Conservation (phyloP, 2,329 filamentous ascomycete species). For the Xylariaceae sp. region DNA sequence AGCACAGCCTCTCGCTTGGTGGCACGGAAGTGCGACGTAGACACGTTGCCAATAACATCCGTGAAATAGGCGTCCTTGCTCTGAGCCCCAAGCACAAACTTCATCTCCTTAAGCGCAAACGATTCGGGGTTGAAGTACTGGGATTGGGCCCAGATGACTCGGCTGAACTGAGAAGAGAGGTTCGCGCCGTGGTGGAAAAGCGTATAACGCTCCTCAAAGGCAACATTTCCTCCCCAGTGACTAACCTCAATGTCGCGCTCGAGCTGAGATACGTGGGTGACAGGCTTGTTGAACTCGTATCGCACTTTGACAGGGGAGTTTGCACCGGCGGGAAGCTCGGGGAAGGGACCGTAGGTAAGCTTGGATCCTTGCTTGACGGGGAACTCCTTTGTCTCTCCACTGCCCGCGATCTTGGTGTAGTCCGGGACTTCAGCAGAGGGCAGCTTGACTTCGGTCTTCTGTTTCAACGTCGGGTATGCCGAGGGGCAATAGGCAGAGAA, state of each 20-base stretch:
- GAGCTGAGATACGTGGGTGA: constrained; percentile 71
- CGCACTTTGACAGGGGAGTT: constrained; percentile 69
- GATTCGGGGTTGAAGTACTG: constrained; percentile 72
- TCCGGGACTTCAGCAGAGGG: constrained; percentile 73
- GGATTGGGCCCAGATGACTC: constrained; percentile 68
- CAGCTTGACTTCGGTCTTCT: constrained; percentile 96
- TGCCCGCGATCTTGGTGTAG: constrained; percentile 68
- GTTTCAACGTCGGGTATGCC: constrained; percentile 79
- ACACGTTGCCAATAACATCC: constrained; percentile 95
- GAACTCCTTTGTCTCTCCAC: constrained; percentile 54
- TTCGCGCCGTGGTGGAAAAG: constrained; percentile 82
- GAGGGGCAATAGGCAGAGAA: constrained; percentile 84
- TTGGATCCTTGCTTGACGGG: constrained; percentile 80
- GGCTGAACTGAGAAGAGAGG: constrained; percentile 65
- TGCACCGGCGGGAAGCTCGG: constrained; percentile 73
- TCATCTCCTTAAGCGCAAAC: constrained; percentile 74
- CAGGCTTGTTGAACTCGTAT: constrained; percentile 92
- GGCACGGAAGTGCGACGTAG: constrained; percentile 80
- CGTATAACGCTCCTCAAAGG: constrained; percentile 90
- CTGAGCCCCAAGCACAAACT: constrained; percentile 71
- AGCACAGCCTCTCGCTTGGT: constrained; percentile 74
- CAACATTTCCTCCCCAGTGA: constrained; percentile 96
- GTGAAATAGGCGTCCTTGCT: constrained; percentile 88
- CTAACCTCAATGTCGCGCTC: constrained; percentile 93
- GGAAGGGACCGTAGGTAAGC: constrained; percentile 86